Base-by-base conservation (phyloP, 2,329 filamentous ascomycete genomes). In the Cladophialophora yegresii region DNA sequence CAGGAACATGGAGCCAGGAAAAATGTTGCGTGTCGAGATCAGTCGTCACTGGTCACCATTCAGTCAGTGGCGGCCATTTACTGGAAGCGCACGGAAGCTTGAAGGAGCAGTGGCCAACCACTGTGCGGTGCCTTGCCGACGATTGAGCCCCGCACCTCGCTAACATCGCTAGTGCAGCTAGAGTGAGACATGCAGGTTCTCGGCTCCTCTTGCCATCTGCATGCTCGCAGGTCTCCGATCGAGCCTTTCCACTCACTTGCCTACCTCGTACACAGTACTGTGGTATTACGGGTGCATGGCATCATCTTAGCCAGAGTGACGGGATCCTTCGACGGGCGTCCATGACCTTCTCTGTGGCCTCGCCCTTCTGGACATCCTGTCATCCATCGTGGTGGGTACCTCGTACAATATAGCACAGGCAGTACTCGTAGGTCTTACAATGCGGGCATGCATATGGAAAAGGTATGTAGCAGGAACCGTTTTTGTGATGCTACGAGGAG, bases 171-270 rank as follows among this genome's bases (percentile, higher is more conserved):
- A 23, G 26, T 28, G 47, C 10, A 8, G 20, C 51, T 54, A 54
- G 12, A 54, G 51, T 54, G 51, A 54, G 51, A 54, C 51, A 54
- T 54, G 51, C 51, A 54, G 50, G n/a, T 54, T 32, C 20, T 54
- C 28, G 51, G n/a, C 51, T 54, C 16, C 20, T 54, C 51, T 5
- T 32, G 26, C 28, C 50, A 7, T 32, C 50, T 13, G 16, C 13
- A n/a, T n/a, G n/a, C 16, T 54, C 28, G 23, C 26, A 26, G 10
- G 9, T 7, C 12, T 16, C 20, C 51, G 51, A 54, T 20, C 20
- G 51, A 33, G 50, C 50, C 26, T 54, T 5, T 50, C 47, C 20
- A 16, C 16, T 8, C 47, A 13, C 26, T 6, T 8, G 9, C 12
- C 12, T 43, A 4, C n/a, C n/a, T n/a, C n/a, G n/a, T n/a, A n/a